Conservation (phyloP, 768 basidiomycete genomes). For the Coprinopsis marcescibilis region DNA sequence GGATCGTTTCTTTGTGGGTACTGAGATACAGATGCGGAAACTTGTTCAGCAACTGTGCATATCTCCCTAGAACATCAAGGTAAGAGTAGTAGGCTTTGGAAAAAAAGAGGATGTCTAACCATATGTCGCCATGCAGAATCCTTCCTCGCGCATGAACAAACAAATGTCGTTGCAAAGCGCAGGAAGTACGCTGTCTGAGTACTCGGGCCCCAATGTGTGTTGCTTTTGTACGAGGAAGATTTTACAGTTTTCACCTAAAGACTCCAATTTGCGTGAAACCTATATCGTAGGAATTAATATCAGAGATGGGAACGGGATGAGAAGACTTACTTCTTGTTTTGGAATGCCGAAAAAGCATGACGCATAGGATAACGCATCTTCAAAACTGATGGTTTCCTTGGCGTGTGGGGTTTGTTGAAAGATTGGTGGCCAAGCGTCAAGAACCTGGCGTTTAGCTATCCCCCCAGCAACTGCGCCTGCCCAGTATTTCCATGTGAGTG, state of each 20-base stretch:
- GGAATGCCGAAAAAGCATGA: slow-evolving; percentile 12
- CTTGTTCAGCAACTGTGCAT: slow-evolving; percentile 39
- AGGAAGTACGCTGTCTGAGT: slow-evolving; percentile 27
- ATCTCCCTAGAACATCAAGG: slow-evolving; percentile 24
- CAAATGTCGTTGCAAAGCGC: slow-evolving; percentile 40
- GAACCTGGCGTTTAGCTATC: slow-evolving; percentile 9
- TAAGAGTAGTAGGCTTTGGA: neutral
- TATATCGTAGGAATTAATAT: neutral
- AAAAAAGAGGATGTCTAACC: slow-evolving; percentile 12
- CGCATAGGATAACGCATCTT: slow-evolving; percentile 7
- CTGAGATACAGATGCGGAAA: slow-evolving; percentile 57
- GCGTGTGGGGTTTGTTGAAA: neutral
- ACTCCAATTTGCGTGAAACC: slow-evolving; percentile 22
- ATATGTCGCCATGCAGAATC: slow-evolving; percentile 42
- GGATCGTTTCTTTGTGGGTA: slow-evolving; percentile 44
- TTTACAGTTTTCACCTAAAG: slow-evolving; percentile 39
- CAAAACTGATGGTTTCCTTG: slow-evolving; percentile 5
- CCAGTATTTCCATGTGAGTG: slow-evolving; percentile 21
- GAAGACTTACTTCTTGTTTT: slow-evolving; percentile 9
- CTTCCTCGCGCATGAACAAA: slow-evolving; percentile 42
- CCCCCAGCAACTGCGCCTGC: slow-evolving; percentile 1
- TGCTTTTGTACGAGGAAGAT: slow-evolving; percentile 26
- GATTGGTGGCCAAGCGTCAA: slow-evolving; percentile 7
- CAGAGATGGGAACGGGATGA: neutral
- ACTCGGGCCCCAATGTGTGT: slow-evolving; percentile 22